phyloP scores from a whole-genome alignment of 116 monocot genomes.

The Cymodocea nodosa region DNA sequence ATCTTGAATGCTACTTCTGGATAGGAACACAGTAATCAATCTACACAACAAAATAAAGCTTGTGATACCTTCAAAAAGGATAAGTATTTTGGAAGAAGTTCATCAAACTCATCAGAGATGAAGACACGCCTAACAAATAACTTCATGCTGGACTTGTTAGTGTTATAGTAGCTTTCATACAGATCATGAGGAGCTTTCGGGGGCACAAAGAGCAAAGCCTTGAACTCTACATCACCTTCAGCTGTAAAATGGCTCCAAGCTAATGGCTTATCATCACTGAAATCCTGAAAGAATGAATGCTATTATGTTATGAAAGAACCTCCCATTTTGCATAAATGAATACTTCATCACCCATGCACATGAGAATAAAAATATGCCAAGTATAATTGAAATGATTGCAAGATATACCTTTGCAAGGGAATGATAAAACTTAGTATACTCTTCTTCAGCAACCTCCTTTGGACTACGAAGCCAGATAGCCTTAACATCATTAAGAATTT shows the following conservation, averaged over 20 bases:
- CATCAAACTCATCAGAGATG: conserved; percentile 97
- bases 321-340: too few species aligned
- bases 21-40: not conserved
- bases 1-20: not conserved
- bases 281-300: conserved; percentile 44
- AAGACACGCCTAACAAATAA: conserved; percentile 91
- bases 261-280: conserved; percentile 80
- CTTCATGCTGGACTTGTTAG: conserved; percentile 80
- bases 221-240: conserved; percentile 99
- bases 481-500: conserved; percentile 90
- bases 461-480: conserved; percentile 96
- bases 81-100: conserved; percentile 93
- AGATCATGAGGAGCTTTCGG: conserved; percentile 96
- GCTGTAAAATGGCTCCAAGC: conserved; percentile 91
- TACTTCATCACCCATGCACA: too few species aligned
- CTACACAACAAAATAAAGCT: not conserved
- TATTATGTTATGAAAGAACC: not conserved
- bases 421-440: conserved; percentile 87
- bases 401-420: conserved; percentile 67
- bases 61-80: conserved; percentile 77
- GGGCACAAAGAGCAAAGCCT: conserved; percentile 85
- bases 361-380: too few species aligned
- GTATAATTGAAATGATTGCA: not conserved
- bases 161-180: conserved; percentile 97
- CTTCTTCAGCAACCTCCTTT: conserved; percentile 91